Evolutionary conservation across 768 basidiomycete genomes (phyloP), one percentile per base, ranked within the genome.

Genomic region (Pleurotus citrinopileatus): DNA sequence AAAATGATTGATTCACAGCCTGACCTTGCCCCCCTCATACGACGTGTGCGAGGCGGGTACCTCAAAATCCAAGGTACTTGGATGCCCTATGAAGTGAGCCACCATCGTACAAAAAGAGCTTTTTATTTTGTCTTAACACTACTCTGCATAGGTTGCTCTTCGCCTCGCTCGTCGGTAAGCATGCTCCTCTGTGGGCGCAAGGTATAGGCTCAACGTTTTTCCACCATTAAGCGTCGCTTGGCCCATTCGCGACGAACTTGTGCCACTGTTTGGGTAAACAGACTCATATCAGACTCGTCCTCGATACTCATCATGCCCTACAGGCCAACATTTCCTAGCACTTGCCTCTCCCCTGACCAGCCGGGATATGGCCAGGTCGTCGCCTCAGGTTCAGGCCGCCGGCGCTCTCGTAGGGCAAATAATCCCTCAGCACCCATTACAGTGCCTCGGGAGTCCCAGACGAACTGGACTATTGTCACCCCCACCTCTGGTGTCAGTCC

Each of bases 31-130:
- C 77, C 84, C 27, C 82, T 88, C 60, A 84, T 93, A 63, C 85
- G 91, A 54, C 81, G 91, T 56, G 91, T 94, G 27, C 83, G 90
- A 42, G 91, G 90, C 54, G 89, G 91, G 47, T 91, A 91, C 71
- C 81, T 94, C 56, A 93, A 94, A 73, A 93, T 94, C 40, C 92
- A 94, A 64, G 92, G 92, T 27, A 93, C 92, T 19, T 94, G 92
- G 92, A 89, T 94, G 85, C 91, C 91, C 28, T 94, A 89, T 69
- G 91, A 91, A 76, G 87, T 88, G 60, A 57, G 79, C 65, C 37
- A 36, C 27, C 27, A 32, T 12, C 47, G 48, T 57, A 52, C 36
- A 5, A 19, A 15, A 36, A 46, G 45, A 13, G 36, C 57, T 58
- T 13, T 51, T 54, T 47, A 32, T 36, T 52, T 59, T 62, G 12